Evolutionary conservation across 768 basidiomycete genomes (phyloP).

Genomic region (Lactifluus volemus): DNA sequence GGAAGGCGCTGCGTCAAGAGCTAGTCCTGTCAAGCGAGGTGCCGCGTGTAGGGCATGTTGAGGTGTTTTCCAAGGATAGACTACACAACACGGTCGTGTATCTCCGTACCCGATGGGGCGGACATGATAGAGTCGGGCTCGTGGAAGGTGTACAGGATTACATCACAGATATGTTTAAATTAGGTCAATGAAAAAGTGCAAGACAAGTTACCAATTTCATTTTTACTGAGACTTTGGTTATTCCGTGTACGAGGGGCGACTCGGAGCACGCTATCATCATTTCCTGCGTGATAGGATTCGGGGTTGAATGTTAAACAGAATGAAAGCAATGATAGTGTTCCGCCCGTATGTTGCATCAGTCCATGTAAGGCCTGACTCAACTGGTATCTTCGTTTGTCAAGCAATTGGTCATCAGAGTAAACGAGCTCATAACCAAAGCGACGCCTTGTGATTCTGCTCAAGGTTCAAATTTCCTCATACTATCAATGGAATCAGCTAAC

Average conservation of each 20-base stretch:
- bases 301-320: not conserved
- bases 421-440: no score
- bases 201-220: not conserved
- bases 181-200: constrained; percentile 5
- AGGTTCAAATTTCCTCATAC: no score
- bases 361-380: no score
- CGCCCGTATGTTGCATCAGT: no score
- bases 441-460: no score
- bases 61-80: constrained; percentile 40
- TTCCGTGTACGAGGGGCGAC: not conserved
- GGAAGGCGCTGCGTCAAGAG: constrained; percentile 34
- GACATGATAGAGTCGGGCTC: constrained; percentile 48
- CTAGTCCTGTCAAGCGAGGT: constrained; percentile 40
- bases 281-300: no score
- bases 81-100: constrained; percentile 39
- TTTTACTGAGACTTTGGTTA: not conserved
- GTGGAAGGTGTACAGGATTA: constrained; percentile 66
- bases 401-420: no score
- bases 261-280: no score
- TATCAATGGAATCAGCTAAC: no score
- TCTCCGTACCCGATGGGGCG: constrained; percentile 48
- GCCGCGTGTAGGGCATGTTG: constrained; percentile 41
- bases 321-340: no score
- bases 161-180: constrained; percentile 25
- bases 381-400: no score